A percentile compares a stretch with the other conserved stretches of the same genome.
Evolutionary conservation across 2,329 filamentous ascomycete species (phyloP).

Genomic region (Aspergillus puulaauensis): DNA sequence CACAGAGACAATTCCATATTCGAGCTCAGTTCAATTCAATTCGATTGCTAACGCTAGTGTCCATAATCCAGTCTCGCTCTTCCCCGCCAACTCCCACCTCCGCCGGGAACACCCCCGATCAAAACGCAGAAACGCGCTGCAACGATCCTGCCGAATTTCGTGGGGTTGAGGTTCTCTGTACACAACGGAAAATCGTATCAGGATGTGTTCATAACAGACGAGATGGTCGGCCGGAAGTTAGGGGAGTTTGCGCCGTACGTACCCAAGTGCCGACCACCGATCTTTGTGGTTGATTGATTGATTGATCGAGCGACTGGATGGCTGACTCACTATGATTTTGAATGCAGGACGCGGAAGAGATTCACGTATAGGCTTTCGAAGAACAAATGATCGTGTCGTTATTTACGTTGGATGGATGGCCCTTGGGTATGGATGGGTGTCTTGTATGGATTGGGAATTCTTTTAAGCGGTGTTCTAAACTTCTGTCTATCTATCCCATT

Average conservation of each 20-base stretch:
- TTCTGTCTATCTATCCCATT: background rate
- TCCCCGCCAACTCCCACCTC: constrained; percentile 46
- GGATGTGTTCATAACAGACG: constrained; percentile 81
- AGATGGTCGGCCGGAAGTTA: constrained; percentile 95
- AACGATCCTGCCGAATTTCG: constrained; percentile 88
- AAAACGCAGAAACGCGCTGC: constrained; percentile 83
- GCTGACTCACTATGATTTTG: background rate
- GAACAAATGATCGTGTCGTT: constrained; percentile 55
- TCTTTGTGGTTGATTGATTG: too few species aligned
- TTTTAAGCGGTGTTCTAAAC: constrained; percentile 7
- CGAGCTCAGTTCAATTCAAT: background rate
- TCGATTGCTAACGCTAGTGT: background rate
- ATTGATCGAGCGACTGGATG: background rate
- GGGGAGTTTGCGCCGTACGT: constrained; percentile 88
- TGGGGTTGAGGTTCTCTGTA: constrained; percentile 83
- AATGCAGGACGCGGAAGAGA: constrained; percentile 62
- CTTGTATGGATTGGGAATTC: background rate
- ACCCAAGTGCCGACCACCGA: background rate
- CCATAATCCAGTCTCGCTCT: constrained; percentile 37
- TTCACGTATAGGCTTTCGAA: constrained; percentile 70
- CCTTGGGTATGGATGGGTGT: background rate
- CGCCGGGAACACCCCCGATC: constrained; percentile 69
- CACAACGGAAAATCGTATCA: constrained; percentile 89
- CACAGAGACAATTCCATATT: too few species aligned
- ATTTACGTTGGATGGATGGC: background rate